Evolutionary conservation across 179 eudicot genomes (phyloP), one percentile per base, ranked within the genome.

Genomic region (Actinidia polygama): DNA sequence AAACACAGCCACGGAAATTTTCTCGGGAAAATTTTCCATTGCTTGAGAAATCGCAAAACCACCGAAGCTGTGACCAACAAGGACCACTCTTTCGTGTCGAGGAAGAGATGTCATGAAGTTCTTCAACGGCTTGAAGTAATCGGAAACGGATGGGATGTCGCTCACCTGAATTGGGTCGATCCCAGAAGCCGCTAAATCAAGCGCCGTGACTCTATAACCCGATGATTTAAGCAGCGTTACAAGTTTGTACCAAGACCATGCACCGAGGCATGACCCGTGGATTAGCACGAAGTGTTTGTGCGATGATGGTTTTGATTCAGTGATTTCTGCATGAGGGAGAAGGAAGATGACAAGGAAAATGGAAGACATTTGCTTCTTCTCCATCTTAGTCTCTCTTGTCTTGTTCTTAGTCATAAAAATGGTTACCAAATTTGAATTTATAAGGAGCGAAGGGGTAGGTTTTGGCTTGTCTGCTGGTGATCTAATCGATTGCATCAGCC

Each of bases 211-310:
- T 49, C 18, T 67, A 72, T 85, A 83, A 12, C 85, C 81, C 0
- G 64, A 77, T 58, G 83, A 75, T 75, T 80, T 59, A 44, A 85
- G 83, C 15, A 83, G 78, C 10, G 81, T 70, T 4, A 83, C 50
- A 10, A 85, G 16, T 36, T 83, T 85, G 80, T 82, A 82, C 87
- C 87, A 85, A 36, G 85, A 79, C 87, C 87, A 85, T 67, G 85
- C 87, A 36, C 87, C 87, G 18, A 79, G 77, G 83, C 87, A 85
- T 7, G 85, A 71, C 53, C 85, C 87, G 61, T 82, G 87, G 46
- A 85, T 50, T 5, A 85, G 80, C 64, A 82, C 87, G 61, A 85
- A 82, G 57, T 85, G 85, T 49, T 57, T 71, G 47, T 12, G 9
- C 1, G 21, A 10, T 4, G 15, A 5, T 5, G 61, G 10, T 15